phyloP scores from a whole-genome alignment of 805 yeast species.

The Hanseniaspora taiwanica region DNA sequence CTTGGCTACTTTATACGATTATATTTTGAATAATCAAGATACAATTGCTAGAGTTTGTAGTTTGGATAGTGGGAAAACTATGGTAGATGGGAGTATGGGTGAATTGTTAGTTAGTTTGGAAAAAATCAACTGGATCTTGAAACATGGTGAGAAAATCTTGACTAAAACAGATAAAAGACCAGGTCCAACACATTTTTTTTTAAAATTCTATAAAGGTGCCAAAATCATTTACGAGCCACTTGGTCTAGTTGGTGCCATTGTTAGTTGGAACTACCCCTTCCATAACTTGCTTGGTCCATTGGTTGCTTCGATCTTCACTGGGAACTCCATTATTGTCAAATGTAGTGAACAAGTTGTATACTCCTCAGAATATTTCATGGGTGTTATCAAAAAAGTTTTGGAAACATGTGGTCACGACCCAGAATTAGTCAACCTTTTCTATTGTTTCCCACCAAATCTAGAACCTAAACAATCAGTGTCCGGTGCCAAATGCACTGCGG shows the following conservation, averaged over 20 bases:
- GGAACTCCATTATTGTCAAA: slow-evolving; percentile 81
- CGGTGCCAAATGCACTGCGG: slow-evolving; percentile 45
- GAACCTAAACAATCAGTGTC: slow-evolving; percentile 7
- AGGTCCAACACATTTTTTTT: slow-evolving; percentile 74
- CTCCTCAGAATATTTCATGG: slow-evolving; percentile 74
- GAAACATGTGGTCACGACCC: slow-evolving; percentile 65
- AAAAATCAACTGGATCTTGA: slow-evolving; percentile 78
- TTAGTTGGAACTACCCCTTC: slow-evolving; percentile 96
- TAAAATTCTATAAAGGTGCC: slow-evolving; percentile 77
- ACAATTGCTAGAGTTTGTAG: slow-evolving; percentile 86
- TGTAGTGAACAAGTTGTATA: slow-evolving; percentile 95
- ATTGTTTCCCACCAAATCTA: slow-evolving; percentile 61
- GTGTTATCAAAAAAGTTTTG: slow-evolving; percentile 59
- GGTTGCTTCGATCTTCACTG: slow-evolving; percentile 78
- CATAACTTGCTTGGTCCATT: slow-evolving; percentile 91
- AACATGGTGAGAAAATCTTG: slow-evolving; percentile 66
- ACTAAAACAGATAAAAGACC: slow-evolving; percentile 56
- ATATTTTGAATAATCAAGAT: slow-evolving; percentile 69
- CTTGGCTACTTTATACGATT: slow-evolving; percentile 56
- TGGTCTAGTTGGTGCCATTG: slow-evolving; percentile 74
- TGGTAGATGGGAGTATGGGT: slow-evolving; percentile 92
- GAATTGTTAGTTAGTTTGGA: slow-evolving; percentile 92
- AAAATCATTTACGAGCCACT: slow-evolving; percentile 90
- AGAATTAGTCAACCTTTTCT: slow-evolving; percentile 73
- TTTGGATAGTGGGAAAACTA: slow-evolving; percentile 91